Evolutionary conservation across 495 filamentous ascomycete species (phyloP).

Genomic region (Glutinoglossum americanum): DNA sequence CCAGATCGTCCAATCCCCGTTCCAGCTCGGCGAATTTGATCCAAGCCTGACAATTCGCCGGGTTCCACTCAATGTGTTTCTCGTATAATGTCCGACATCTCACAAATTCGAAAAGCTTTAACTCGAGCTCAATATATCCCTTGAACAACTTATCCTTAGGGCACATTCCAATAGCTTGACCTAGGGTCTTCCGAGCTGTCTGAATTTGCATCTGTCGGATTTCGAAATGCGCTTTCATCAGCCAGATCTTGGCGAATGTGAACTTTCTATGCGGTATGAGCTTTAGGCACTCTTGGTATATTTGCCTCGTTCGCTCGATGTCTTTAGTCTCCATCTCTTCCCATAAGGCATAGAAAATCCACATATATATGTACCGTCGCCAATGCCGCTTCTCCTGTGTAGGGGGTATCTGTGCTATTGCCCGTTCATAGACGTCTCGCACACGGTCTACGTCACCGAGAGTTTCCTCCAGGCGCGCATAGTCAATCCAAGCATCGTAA

Average conservation of each 20-base stretch:
- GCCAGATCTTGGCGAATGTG: constrained; percentile 93
- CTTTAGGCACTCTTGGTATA: constrained; percentile 73
- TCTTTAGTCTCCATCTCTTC: constrained; percentile 77
- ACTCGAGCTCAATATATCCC: constrained; percentile 78
- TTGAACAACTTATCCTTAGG: constrained; percentile 91
- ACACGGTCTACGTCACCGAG: constrained; percentile 60
- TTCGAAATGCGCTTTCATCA: constrained; percentile 83
- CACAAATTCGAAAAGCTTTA: constrained; percentile 77
- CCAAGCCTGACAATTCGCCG: constrained; percentile 79
- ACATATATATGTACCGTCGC: constrained; percentile 92
- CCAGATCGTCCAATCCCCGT: constrained; percentile 68
- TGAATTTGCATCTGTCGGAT: constrained; percentile 65
- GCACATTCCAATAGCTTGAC: constrained; percentile 76
- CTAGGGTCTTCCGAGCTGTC: constrained; percentile 67
- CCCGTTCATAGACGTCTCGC: constrained; percentile 84
- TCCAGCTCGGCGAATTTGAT: constrained; percentile 88
- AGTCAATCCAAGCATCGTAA: constrained; percentile 95
- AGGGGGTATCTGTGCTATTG: constrained; percentile 87
- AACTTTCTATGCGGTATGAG: constrained; percentile 91
- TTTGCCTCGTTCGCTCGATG: constrained; percentile 57
- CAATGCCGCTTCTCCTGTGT: constrained; percentile 95
- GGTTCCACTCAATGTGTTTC: constrained; percentile 81
- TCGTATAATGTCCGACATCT: constrained; percentile 80
- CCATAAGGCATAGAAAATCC: constrained; percentile 92
- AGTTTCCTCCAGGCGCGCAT: constrained; percentile 72